Conservation (phyloP, 106 monocot species). For the Amphibolis antarctica region DNA sequence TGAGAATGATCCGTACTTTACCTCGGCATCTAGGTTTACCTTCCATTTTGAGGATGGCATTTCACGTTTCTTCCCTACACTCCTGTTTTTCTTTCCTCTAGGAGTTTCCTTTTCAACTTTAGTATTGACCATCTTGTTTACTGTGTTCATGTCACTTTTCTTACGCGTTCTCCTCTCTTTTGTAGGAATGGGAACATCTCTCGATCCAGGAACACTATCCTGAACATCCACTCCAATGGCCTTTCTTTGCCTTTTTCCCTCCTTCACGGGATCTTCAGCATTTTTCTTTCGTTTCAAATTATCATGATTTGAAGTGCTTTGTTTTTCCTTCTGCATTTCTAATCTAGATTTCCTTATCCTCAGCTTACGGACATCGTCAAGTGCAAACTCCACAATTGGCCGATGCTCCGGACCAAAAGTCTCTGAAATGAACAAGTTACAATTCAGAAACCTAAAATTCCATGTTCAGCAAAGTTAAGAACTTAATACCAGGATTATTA, state of each 20-base stretch:
- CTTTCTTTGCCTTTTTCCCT: not conserved
- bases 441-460: not conserved
- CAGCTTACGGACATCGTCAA: slow-evolving; percentile 73
- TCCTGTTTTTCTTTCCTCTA: not conserved
- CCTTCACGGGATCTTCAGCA: slow-evolving; percentile 4
- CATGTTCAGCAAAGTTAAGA: not conserved
- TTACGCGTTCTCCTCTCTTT: slow-evolving; percentile 1
- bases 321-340: slow-evolving; percentile 21
- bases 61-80: not conserved
- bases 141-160: not conserved
- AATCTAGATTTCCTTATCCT: slow-evolving; percentile 34
- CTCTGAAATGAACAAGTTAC: slow-evolving; percentile 18
- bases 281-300: not conserved
- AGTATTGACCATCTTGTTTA: not conserved
- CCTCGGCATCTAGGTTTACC: not conserved
- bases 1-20: slow-evolving; percentile 15
- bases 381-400: slow-evolving; percentile 88
- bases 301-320: slow-evolving; percentile 16
- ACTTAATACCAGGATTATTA: slow-evolving; percentile 80
- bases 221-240: not conserved
- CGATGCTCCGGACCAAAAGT: slow-evolving; percentile 81
- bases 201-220: not conserved
- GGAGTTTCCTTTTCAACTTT: not conserved
- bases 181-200: not conserved
- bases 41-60: not conserved